Percentiles rank a stretch among this genome's conserved stretches.
phyloP scores from a whole-genome alignment of 257 asterid genomes.

The Asclepias syriaca region DNA sequence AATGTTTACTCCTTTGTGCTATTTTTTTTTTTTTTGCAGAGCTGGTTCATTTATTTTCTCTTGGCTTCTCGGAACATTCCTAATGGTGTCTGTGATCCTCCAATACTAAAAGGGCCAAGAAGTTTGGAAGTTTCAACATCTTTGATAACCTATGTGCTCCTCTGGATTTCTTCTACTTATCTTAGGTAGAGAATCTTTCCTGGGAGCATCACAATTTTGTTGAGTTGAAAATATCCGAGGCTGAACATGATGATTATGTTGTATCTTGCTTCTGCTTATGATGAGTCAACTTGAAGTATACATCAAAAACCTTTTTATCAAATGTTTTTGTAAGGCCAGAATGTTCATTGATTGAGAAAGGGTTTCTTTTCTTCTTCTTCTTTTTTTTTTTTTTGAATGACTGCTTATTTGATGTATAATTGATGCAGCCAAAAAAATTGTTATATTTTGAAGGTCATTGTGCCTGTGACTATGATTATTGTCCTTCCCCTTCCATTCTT shows the following conservation, averaged over 20 bases:
- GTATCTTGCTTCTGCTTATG: neutral
- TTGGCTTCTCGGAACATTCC: constrained; percentile 93
- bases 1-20: neutral
- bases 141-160: constrained; percentile 73
- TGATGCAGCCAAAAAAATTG: neutral
- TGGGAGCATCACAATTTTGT: constrained; percentile 36
- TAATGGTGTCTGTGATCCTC: constrained; percentile 96
- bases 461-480: constrained; percentile 1
- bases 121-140: constrained; percentile 96
- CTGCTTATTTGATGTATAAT: neutral
- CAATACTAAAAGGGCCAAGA: constrained; percentile 73
- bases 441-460: neutral
- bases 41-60: constrained; percentile 71
- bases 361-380: neutral
- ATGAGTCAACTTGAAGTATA: neutral
- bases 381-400: no score
- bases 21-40: constrained; percentile 34
- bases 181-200: constrained; percentile 39
- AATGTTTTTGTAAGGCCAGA: constrained; percentile 3
- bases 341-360: neutral
- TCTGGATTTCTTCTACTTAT: constrained; percentile 92
- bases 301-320: neutral
- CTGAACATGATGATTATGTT: constrained; percentile 5
- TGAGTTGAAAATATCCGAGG: constrained; percentile 17
- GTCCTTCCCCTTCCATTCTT: neutral